Evolutionary conservation across 495 filamentous ascomycete species (phyloP).

Genomic region (Pseudoneurospora amorphoporcata): DNA sequence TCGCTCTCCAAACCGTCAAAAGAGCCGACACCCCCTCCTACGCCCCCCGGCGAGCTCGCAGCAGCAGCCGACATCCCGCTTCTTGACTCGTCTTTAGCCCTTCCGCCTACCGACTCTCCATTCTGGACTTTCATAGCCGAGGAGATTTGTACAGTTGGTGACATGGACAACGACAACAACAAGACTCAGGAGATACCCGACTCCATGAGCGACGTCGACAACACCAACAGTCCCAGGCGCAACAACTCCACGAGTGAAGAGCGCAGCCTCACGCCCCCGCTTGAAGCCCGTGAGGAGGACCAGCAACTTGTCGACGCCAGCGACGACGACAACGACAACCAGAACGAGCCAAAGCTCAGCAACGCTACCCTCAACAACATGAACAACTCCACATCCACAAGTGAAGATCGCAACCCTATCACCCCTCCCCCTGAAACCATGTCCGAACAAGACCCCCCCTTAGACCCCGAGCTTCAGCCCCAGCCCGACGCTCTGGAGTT

Average conservation of each 20-base stretch:
- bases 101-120: background rate
- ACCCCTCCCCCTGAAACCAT: background rate
- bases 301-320: background rate
- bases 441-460: background rate
- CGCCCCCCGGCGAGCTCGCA: background rate
- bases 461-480: background rate
- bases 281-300: background rate
- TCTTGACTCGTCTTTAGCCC: background rate
- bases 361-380: background rate
- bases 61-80: background rate
- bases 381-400: background rate
- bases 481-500: background rate
- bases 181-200: background rate
- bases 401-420: background rate
- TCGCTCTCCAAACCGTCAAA: background rate
- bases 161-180: background rate
- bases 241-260: background rate
- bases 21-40: background rate
- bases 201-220: background rate
- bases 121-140: background rate
- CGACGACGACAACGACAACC: background rate
- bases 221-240: background rate
- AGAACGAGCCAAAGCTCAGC: rapidly evolving
- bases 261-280: background rate
- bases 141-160: background rate